Evolutionary conservation across 345 rosid genomes (phyloP), one percentile per base, ranked within the genome.

Genomic region (Eucalyptus sp.): DNA sequence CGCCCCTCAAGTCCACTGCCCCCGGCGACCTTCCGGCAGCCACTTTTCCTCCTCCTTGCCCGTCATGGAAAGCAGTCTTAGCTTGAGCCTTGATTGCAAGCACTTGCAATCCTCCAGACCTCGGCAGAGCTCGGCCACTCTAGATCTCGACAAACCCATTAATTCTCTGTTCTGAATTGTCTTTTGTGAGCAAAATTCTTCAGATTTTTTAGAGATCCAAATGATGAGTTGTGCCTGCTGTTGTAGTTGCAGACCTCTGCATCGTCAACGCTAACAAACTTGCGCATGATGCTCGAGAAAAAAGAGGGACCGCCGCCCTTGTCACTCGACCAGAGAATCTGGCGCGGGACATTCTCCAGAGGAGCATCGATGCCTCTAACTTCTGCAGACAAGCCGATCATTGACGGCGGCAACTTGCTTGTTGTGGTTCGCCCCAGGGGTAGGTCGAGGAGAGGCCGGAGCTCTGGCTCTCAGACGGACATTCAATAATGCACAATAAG

Each of bases 321-420:
- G 58, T 89, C 92, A 85, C 90, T 90, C n/a, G 88, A 89, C 52
- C 97, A 95, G 6, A 96, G 86, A 64, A 95, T 90, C 93, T 92
- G 94, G 64, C 97, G 95, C 10, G 97, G 97, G 89, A 93, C 94
- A 90, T 97, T 96, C 94, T 96, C 98, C 90, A 99, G 98, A 56
- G 99, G 97, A 64, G 99, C 96, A 88, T 94, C 98, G 24, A 92
- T 93, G 80, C 97, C 98, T 83, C 91, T 90, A 18, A 96, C 92
- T 87, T 95, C 98, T 87, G 87, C 68, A 33, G 92, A 87, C 60
- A 92, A 86, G 86, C 90, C 94, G 66, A 88, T 49, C 31, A 49
- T 66, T 88, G 89, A 58, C 24, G 89, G 84, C 37, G 89, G 87
- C 51, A 87, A 89, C 52, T 84, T 52, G 81, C 64, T 88, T n/a